Percentiles rank a stretch among this genome's conserved stretches.
phyloP scores from a whole-genome alignment of 1,284 basidiomycete species.

The Inonotus obliquus region DNA sequence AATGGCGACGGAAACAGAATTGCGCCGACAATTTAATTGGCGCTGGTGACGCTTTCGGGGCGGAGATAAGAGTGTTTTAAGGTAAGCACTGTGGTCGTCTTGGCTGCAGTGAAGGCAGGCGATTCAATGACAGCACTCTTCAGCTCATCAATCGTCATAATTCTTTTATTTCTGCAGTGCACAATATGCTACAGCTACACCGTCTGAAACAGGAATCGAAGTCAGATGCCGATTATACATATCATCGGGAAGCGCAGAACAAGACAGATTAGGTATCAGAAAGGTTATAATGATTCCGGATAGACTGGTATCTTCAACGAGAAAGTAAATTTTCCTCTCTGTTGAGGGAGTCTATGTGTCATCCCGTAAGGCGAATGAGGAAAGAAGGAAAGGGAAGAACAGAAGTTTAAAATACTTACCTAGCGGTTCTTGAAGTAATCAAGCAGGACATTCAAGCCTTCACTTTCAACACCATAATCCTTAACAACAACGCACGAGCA shows the following conservation, averaged over 20 bases:
- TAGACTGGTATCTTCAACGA: constrained; percentile 67
- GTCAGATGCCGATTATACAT: background rate
- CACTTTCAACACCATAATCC: constrained; percentile 95
- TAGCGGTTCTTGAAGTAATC: constrained; percentile 96
- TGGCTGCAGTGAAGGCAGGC: too few relatives aligned
- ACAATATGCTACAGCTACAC: background rate
- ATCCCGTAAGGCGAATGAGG: constrained; percentile 39
- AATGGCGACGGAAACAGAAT: background rate
- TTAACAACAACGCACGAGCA: constrained; percentile 98
- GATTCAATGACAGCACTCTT: too few relatives aligned
- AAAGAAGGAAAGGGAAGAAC: constrained; percentile 13
- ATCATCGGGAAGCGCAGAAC: background rate
- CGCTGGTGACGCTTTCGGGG: background rate
- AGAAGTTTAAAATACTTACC: constrained; percentile 32
- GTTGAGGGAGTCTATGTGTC: constrained; percentile 88
- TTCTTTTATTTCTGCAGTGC: background rate
- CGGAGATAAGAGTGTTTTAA: too few relatives aligned
- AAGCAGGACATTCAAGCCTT: constrained; percentile 94
- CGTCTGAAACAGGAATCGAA: background rate
- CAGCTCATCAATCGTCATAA: background rate
- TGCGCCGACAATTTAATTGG: background rate
- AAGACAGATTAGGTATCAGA: constrained; percentile 44
- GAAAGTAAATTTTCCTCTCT: constrained; percentile 47
- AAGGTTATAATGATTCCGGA: constrained; percentile 79
- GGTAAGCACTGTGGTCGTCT: too few relatives aligned